Evolutionary conservation across 345 rosid species (phyloP), one percentile per base, ranked within the genome.

Genomic region (Gossypium turneri): DNA sequence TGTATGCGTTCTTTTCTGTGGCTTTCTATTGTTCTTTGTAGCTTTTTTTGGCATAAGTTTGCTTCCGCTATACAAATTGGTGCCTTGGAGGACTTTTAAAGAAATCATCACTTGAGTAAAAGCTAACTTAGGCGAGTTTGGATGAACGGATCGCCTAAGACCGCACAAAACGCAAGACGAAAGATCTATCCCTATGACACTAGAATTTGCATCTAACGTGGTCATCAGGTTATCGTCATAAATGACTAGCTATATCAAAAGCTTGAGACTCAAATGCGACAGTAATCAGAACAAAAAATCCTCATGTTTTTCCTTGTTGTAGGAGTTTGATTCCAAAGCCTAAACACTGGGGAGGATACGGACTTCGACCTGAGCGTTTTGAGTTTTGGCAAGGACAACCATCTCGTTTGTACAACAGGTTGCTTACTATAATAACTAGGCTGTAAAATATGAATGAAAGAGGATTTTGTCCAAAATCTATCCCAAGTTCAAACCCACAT

Each of bases 331-430:
- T 95, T 86, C 97, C 94, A 67, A 95, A 89, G 84, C 98, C 98
- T 12, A 82, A 81, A 76, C 75, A 89, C 84, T 90, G 98, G 98
- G 94, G 98, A 84, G 97, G 99, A 63, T 95, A 88, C 83, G 82
- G 97, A 79, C 93, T 95, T 72, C 85, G 80, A 80, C 96, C 98
- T n/a, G 89, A 89, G 67, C 84, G 79, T 74, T 83, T 91, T 6
- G 98, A 93, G 84, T 95, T 95, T 86, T 95, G 98, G 98, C 97
- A 90, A 77, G 99, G 99, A 58, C 94, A 93, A 65, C 77, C 79
- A 43, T 93, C 98, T 74, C 94, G 94, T 67, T 83, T 95, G 78
- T 94, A 91, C 71, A 78, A 75, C 83, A 90, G 97, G 67, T 73
- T 43, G 38, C 16, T 45, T 45, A 13, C 70, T 67, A 20, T 65